Evolutionary conservation across 1,284 basidiomycete genomes (phyloP).

Genomic region (Pyrrhoderma noxium): DNA sequence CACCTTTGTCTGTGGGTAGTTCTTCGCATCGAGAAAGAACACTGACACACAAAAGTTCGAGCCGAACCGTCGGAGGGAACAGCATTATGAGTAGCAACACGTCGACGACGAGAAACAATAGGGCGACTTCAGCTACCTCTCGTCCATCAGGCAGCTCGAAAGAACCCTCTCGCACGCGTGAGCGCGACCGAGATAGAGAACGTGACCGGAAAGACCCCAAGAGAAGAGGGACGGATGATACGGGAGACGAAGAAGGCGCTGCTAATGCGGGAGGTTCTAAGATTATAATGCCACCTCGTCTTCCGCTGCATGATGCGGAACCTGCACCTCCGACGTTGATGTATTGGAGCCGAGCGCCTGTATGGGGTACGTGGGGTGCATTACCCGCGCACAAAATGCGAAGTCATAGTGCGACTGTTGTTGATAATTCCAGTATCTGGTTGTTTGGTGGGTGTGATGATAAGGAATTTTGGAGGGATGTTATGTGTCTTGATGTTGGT

Average conservation of each 20-base stretch:
- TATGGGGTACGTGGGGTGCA: conserved; percentile 47
- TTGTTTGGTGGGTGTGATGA: conserved; percentile 87
- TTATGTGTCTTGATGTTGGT: conserved; percentile 86
- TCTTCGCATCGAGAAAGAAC: conserved; percentile 7
- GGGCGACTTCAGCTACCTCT: conserved; percentile 3
- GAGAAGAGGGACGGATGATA: neutral
- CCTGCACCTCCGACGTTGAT: conserved; percentile 55
- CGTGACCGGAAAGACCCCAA: neutral
- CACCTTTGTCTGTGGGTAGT: neutral
- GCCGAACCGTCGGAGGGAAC: conserved; percentile 7
- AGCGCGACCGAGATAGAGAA: conserved; percentile 4
- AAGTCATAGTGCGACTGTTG: conserved; percentile 79
- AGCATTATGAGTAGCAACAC: conserved; percentile 1
- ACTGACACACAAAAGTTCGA: conserved; percentile 17
- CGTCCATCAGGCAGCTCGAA: conserved; percentile 7
- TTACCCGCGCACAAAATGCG: conserved; percentile 72
- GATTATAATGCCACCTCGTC: conserved; percentile 3
- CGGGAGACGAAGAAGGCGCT: conserved; percentile 8
- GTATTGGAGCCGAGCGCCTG: conserved; percentile 84
- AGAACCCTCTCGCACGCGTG: conserved; percentile 11
- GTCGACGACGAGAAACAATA: neutral
- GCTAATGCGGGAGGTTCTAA: too few relatives aligned
- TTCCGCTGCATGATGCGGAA: conserved; percentile 46
- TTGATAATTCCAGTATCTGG: conserved; percentile 73
- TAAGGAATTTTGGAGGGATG: conserved; percentile 65